Percentiles rank a stretch among this genome's conserved stretches.
Evolutionary conservation across 495 filamentous ascomycete genomes (phyloP).

Genomic region (Hyaloscypha hepaticicola): DNA sequence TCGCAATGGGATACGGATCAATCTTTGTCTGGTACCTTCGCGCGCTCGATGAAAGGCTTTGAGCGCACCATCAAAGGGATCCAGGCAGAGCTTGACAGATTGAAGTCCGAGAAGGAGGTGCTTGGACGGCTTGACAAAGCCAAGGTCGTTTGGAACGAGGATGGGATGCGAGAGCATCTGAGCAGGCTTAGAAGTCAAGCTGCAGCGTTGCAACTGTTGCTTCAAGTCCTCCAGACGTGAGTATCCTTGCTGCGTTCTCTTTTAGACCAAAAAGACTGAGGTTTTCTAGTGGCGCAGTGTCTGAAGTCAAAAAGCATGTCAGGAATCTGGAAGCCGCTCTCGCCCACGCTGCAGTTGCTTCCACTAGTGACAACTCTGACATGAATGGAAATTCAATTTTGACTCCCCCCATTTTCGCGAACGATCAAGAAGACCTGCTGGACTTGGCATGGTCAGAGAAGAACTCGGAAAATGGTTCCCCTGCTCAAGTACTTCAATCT

Average conservation of each 20-base stretch:
- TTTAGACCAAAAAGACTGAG: background rate
- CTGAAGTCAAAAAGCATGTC: slow-evolving; percentile 3
- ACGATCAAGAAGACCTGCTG: background rate
- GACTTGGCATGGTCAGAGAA: background rate
- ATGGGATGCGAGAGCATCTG: slow-evolving; percentile 12
- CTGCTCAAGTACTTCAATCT: background rate
- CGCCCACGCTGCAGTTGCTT: background rate
- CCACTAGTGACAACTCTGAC: background rate
- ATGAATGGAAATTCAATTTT: background rate
- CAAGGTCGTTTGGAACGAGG: slow-evolving; percentile 15
- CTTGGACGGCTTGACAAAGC: background rate
- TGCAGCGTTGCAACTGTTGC: slow-evolving; percentile 7
- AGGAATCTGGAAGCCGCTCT: background rate
- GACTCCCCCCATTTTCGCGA: background rate
- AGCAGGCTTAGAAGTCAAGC: slow-evolving; percentile 1
- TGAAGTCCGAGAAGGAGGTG: background rate
- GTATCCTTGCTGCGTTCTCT: background rate
- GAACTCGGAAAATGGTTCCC: background rate
- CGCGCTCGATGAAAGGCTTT: background rate
- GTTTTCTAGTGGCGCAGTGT: background rate
- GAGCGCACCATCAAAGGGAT: background rate
- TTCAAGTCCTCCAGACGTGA: slow-evolving; percentile 14
- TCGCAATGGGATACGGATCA: slow-evolving; percentile 27
- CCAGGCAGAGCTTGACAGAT: background rate
- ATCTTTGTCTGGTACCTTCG: slow-evolving; percentile 7